A percentile compares a stretch with the other conserved stretches of the same genome.
Evolutionary conservation across 2,329 filamentous ascomycete genomes (phyloP).

Genomic region (Diaporthe amygdali): DNA sequence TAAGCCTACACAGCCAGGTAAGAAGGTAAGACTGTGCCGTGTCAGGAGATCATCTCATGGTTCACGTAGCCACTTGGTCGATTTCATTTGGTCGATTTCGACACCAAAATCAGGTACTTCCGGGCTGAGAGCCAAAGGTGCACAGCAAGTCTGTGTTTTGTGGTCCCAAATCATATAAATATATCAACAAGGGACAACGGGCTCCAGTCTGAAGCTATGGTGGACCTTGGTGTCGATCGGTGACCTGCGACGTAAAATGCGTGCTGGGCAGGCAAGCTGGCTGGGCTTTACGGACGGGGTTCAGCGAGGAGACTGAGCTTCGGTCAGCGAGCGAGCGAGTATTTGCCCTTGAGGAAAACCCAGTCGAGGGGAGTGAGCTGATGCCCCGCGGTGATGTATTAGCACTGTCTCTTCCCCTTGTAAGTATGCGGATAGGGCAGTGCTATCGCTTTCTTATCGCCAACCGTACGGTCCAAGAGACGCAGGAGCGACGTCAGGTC

Average conservation of each 20-base stretch:
- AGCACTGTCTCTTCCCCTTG: background rate
- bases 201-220: background rate
- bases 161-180: background rate
- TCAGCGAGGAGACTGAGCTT: background rate
- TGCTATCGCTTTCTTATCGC: slow-evolving; percentile 12
- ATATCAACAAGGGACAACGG: background rate
- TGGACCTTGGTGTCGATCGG: background rate
- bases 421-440: background rate
- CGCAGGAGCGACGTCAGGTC: slow-evolving; percentile 13
- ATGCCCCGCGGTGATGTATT: slow-evolving; percentile 13
- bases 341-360: slow-evolving; percentile 12
- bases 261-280: background rate
- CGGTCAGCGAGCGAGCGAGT: slow-evolving; percentile 15
- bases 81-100: too few species aligned
- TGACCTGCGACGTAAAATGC: background rate
- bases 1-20: too few species aligned
- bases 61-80: too few species aligned
- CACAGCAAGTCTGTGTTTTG: background rate
- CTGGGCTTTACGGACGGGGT: background rate
- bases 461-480: background rate
- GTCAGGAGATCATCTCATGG: background rate
- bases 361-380: slow-evolving; percentile 15
- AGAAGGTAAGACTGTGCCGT: too few species aligned
- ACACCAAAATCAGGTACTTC: too few species aligned
- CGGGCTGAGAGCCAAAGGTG: too few species aligned